These are phyloP conservation scores for Sclerotinia nivalis DNA, from an alignment of 2,329 filamentous ascomycete genomes.

Conservation along the genomic window DNA sequence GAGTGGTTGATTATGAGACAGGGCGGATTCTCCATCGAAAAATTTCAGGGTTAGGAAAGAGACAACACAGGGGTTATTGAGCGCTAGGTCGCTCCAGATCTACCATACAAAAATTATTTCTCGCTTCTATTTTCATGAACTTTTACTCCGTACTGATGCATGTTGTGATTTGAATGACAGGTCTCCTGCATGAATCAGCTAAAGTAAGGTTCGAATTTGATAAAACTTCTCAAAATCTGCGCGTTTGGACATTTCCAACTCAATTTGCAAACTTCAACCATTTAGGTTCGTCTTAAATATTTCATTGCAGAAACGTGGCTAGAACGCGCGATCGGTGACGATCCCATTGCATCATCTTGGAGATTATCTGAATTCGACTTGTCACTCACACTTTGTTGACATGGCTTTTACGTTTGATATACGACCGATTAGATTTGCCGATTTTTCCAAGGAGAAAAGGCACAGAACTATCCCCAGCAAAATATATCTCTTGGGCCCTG, in stretches of 20 bases:
- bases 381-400: neutral
- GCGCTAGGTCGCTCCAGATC: slow-evolving; percentile 5
- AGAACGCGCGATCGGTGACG: neutral
- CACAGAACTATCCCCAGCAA: neutral
- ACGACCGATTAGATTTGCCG: neutral
- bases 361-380: neutral
- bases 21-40: neutral
- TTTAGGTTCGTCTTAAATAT: neutral
- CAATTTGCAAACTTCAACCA: slow-evolving; percentile 11
- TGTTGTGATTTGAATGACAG: slow-evolving; percentile 2
- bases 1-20: slow-evolving; percentile 1
- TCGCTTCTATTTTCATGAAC: neutral
- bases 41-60: neutral
- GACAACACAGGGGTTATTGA: neutral
- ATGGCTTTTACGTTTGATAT: neutral
- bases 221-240: neutral
- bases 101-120: neutral
- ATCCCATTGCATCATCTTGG: neutral
- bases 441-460: neutral
- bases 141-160: slow-evolving; percentile 2
- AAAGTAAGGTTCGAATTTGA: neutral
- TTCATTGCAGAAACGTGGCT: neutral
- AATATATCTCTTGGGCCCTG: neutral
- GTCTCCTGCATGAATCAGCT: slow-evolving; percentile 3
- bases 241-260: neutral